Evolutionary conservation across 1,284 basidiomycete genomes (phyloP), one percentile per base, ranked within the genome.

Genomic region (Rhodotorula glutinis): DNA sequence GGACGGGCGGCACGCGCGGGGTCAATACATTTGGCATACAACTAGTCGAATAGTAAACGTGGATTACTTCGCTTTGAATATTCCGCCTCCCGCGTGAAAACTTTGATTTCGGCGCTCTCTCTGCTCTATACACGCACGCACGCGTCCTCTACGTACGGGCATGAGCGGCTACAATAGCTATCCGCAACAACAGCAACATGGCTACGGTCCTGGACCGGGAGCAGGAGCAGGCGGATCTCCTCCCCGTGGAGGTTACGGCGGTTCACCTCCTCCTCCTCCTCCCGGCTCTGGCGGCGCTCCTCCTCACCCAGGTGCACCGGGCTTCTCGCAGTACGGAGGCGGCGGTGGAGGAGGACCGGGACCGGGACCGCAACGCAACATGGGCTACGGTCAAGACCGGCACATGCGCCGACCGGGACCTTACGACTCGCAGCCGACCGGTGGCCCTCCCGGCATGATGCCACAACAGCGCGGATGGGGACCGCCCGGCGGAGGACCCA

Each of bases 121-220:
- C 13, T 30, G n/a, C 43, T 30, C 30, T 38, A 16, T n/a, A 38
- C 7, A 38, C 33, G 11, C 7, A 38, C 33, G 33, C 33, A 38
- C 33, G 5, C 33, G 11, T n/a, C n/a, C n/a, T 17, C 16, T n/a
- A 19, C n/a, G 2, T 40, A 25, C 30, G 25, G 23, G 13, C 16
- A 59, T 59, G 58, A 59, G 58, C 47, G 43, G 44, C 29, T 63
- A 63, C 62, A 54, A 54, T 52, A 29, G 46, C 57, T 58, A 58
- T 46, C 33, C 44, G 30, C 30, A 2, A 21, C 58, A 41, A 27
- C 49, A 23, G 17, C 40, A 25, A 2, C n/a, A n/a, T n/a, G 33
- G 33, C 57, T 46, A 60, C 29, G 41, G 43, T 2, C 46, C 46
- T 1, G 21, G 44, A 16, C n/a, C 29, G 5, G 33, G 30, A 3